A percentile compares a stretch with the other conserved stretches of the same genome.
Evolutionary conservation across 306 rosid genomes (phyloP).

Genomic region (Gillenia trifoliata): DNA sequence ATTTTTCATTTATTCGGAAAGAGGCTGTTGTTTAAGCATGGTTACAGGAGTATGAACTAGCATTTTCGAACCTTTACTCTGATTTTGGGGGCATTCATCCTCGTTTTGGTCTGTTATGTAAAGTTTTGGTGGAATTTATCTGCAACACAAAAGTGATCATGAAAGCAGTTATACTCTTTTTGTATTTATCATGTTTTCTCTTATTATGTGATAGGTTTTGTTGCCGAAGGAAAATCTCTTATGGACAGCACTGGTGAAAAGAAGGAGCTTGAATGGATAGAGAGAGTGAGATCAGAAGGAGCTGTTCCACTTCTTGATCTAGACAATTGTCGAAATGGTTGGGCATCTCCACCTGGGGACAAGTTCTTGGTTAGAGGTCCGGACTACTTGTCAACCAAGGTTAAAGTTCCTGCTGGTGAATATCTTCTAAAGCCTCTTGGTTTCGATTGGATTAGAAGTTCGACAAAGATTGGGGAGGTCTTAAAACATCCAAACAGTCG

Average conservation of each 20-base stretch:
- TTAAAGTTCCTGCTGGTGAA: slow-evolving; percentile 68
- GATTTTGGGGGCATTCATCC: background rate
- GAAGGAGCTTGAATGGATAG: slow-evolving; percentile 54
- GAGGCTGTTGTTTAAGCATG: background rate
- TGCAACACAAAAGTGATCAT: background rate
- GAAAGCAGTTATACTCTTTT: background rate
- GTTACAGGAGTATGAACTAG: background rate
- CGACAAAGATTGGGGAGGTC: slow-evolving; percentile 63
- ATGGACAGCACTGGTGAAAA: slow-evolving; percentile 47
- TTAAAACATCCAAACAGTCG: slow-evolving; percentile 55
- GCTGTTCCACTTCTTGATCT: slow-evolving; percentile 54
- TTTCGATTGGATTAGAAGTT: slow-evolving; percentile 86
- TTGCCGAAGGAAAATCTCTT: slow-evolving; percentile 8
- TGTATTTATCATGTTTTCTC: background rate
- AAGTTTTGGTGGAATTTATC: background rate
- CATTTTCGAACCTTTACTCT: background rate
- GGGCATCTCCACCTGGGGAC: slow-evolving; percentile 79
- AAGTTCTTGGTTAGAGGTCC: slow-evolving; percentile 89
- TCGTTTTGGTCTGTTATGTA: background rate
- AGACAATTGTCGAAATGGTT: slow-evolving; percentile 57
- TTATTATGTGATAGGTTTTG: background rate
- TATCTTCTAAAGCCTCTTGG: slow-evolving; percentile 80
- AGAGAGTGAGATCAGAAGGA: slow-evolving; percentile 65
- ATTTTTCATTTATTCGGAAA: background rate
- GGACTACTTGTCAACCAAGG: slow-evolving; percentile 64